phyloP scores from a whole-genome alignment of 371 early-diverging fungal genomes.

The Circinella minor region DNA sequence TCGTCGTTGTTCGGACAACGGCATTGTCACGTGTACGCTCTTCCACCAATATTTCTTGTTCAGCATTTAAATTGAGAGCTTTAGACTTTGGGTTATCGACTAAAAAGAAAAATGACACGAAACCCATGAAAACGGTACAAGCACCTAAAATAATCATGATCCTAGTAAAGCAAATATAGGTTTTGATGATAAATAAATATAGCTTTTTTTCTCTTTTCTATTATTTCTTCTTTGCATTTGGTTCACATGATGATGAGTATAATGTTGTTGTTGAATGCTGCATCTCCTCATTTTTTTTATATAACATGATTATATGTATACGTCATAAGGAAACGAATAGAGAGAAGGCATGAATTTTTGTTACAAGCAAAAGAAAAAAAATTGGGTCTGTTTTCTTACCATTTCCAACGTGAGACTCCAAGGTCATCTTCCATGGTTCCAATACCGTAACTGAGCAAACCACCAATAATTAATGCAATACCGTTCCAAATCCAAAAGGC shows the following conservation, averaged over 20 bases:
- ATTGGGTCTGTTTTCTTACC: slow-evolving; percentile 29
- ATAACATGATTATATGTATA: too few species aligned
- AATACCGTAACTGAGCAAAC: slow-evolving; percentile 65
- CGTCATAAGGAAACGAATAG: too few species aligned
- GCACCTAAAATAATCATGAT: slow-evolving; percentile 46
- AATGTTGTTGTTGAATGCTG: too few species aligned
- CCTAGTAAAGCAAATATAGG: slow-evolving; percentile 20
- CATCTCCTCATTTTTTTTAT: too few species aligned
- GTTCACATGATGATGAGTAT: not conserved
- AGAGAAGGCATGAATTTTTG: too few species aligned
- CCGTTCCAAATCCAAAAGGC: slow-evolving; percentile 50
- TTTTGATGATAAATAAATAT: not conserved
- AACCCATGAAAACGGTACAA: slow-evolving; percentile 27
- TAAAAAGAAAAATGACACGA: slow-evolving; percentile 36
- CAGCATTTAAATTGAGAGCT: slow-evolving; percentile 32
- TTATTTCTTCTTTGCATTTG: too few species aligned
- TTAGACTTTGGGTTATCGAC: slow-evolving; percentile 41
- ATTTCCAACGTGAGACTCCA: slow-evolving; percentile 59
- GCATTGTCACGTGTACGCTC: slow-evolving; percentile 46
- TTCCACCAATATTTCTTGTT: slow-evolving; percentile 43
- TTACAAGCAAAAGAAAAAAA: not conserved
- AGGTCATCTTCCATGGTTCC: slow-evolving; percentile 43
- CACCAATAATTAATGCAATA: slow-evolving; percentile 62
- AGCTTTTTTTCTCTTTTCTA: not conserved
- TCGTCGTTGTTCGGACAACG: slow-evolving; percentile 32